A percentile compares a stretch with the other conserved stretches of the same genome.
Evolutionary conservation across 805 yeast species (phyloP).

Genomic region (Teunomyces gatunensis): DNA sequence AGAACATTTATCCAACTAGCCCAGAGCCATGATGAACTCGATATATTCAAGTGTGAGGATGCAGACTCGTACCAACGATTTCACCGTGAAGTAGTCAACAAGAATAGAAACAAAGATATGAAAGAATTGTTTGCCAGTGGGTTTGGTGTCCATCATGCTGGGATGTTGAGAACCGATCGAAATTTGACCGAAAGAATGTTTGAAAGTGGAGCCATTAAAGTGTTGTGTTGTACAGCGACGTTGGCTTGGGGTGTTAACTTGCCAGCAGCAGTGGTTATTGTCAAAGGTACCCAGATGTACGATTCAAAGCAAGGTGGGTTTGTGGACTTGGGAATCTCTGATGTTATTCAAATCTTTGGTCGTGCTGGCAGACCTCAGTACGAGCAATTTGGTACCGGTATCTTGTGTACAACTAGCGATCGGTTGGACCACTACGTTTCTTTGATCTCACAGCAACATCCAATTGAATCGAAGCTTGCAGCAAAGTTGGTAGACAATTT

Average conservation of each 20-base stretch:
- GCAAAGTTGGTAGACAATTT: slow-evolving; percentile 83
- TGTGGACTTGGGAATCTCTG: slow-evolving; percentile 90
- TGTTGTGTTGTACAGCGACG: slow-evolving; percentile 93
- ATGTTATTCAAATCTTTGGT: slow-evolving; percentile 96
- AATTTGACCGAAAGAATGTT: slow-evolving; percentile 88
- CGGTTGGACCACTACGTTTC: slow-evolving; percentile 85
- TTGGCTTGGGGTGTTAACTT: slow-evolving; percentile 99
- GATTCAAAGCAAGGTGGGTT: slow-evolving; percentile 94
- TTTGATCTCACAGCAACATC: slow-evolving; percentile 88
- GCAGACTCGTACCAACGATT: slow-evolving; percentile 38
- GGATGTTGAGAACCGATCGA: slow-evolving; percentile 89
- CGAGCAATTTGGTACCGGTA: slow-evolving; percentile 89
- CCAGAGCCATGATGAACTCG: slow-evolving; percentile 53
- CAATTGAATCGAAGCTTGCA: slow-evolving; percentile 83
- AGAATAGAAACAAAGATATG: slow-evolving; percentile 73
- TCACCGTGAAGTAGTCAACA: slow-evolving; percentile 61
- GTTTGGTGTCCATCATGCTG: slow-evolving; percentile 96
- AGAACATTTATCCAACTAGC: slow-evolving; percentile 69
- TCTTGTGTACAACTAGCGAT: slow-evolving; percentile 80
- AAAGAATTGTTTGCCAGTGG: slow-evolving; percentile 78
- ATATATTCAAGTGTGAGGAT: slow-evolving; percentile 42
- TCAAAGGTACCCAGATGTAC: slow-evolving; percentile 95
- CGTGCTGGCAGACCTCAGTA: slow-evolving; percentile 99
- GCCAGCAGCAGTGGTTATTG: slow-evolving; percentile 96
- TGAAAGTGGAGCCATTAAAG: slow-evolving; percentile 79